These are phyloP conservation scores for Phaffomyces thermotolerans DNA, from an alignment of 805 yeast genomes.

Conservation along the genomic window DNA sequence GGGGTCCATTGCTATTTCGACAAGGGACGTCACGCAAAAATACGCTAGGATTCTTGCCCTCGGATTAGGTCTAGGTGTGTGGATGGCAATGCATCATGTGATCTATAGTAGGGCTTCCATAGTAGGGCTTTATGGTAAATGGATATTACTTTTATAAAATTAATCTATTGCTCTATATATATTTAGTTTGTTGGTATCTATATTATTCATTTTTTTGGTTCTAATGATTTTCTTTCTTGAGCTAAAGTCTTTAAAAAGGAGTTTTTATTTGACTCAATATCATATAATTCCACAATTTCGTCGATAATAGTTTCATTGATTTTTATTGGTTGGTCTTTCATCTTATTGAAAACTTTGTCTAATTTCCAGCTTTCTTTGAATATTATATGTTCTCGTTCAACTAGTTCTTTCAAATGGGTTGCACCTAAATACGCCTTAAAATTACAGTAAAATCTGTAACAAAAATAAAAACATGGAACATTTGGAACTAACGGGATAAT, in stretches of 20 bases:
- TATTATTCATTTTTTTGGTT: neutral
- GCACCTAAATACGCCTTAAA: conserved; percentile 73
- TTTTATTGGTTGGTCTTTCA: conserved; percentile 23
- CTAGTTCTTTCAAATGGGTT: conserved; percentile 51
- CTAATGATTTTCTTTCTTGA: conserved; percentile 23
- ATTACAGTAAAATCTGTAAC: conserved; percentile 80
- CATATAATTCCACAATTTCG: conserved; percentile 36
- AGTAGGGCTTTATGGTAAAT: too few relatives aligned
- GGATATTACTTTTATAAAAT: too few relatives aligned
- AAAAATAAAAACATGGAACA: conserved; percentile 81
- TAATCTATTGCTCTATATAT: too few relatives aligned
- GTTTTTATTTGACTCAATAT: conserved; percentile 36
- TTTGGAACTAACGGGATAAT: conserved; percentile 84
- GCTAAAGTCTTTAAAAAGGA: conserved; percentile 43
- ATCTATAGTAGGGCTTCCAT: too few relatives aligned
- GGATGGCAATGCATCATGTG: too few relatives aligned
- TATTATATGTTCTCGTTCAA: conserved; percentile 36
- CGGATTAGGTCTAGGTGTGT: too few relatives aligned
- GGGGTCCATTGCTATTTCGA: neutral
- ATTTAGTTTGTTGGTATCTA: neutral
- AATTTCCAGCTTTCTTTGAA: conserved; percentile 27
- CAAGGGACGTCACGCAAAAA: neutral
- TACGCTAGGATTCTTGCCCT: too few relatives aligned
- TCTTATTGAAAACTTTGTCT: conserved; percentile 21
- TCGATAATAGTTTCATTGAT: conserved; percentile 41